Percentiles rank a stretch among this genome's conserved stretches.
Conservation (phyloP, 1,139 yeast species). For the Hansenula lynferdii region DNA sequence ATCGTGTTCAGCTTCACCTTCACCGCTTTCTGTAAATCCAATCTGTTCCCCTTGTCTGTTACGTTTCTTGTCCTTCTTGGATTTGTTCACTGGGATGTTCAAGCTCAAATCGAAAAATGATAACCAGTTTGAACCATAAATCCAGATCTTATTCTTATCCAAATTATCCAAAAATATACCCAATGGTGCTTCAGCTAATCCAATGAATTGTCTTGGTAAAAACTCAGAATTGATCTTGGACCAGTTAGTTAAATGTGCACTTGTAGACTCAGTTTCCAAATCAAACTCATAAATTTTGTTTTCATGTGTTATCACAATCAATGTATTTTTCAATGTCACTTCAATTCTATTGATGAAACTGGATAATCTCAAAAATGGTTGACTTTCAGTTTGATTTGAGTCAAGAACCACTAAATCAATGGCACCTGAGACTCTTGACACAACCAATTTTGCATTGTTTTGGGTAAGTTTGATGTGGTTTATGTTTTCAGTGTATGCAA, state of each 20-base stretch:
- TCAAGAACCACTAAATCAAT: conserved; percentile 48
- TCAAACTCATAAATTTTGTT: conserved; percentile 70
- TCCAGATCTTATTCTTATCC: conserved; percentile 54
- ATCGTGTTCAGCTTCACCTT: conserved; percentile 29
- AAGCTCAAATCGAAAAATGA: conserved; percentile 65
- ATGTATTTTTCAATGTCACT: conserved; percentile 46
- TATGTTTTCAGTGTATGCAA: conserved; percentile 40
- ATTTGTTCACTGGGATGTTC: conserved; percentile 46
- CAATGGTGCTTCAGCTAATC: conserved; percentile 63
- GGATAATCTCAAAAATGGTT: conserved; percentile 45
- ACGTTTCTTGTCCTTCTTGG: conserved; percentile 48
- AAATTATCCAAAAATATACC: conserved; percentile 53
- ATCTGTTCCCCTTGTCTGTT: conserved; percentile 58
- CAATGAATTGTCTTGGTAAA: conserved; percentile 61
- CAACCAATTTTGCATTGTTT: conserved; percentile 40
- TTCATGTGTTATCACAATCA: conserved; percentile 68
- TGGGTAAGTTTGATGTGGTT: conserved; percentile 46
- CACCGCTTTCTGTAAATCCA: conserved; percentile 35
- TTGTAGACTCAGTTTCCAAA: conserved; percentile 18
- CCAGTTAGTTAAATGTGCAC: conserved; percentile 64
- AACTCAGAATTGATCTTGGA: conserved; percentile 70
- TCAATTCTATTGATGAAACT: conserved; percentile 59
- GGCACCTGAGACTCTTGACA: conserved; percentile 61
- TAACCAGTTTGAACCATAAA: conserved; percentile 87
- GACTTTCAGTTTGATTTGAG: conserved; percentile 20